Conservation (phyloP, 768 basidiomycete species). For the Suillus subalutaceus region DNA sequence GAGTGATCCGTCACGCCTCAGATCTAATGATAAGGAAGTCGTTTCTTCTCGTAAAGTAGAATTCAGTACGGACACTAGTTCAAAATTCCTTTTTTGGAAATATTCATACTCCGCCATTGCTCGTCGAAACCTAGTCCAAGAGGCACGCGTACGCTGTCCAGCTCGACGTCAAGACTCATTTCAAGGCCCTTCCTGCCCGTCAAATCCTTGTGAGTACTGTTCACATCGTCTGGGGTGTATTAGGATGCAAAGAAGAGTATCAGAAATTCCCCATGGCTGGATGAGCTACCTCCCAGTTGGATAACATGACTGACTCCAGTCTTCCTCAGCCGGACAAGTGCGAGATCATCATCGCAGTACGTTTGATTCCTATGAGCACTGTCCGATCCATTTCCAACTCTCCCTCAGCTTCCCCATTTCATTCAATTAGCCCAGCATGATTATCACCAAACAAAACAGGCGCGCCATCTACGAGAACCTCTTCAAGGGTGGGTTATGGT, state of each 20-base stretch:
- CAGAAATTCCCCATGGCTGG: constrained; percentile 30
- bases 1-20: background rate
- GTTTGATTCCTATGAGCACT: constrained; percentile 16
- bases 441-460: constrained; percentile 95
- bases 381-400: constrained; percentile 6
- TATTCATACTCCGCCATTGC: constrained; percentile 28
- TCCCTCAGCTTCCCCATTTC: constrained; percentile 32
- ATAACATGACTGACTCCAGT: constrained; percentile 32
- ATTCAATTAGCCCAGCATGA: constrained; percentile 65
- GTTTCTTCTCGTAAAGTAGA: background rate
- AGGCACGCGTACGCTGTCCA: constrained; percentile 29
- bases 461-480: constrained; percentile 98
- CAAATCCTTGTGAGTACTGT: constrained; percentile 26
- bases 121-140: constrained; percentile 10
- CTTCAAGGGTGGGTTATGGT: constrained; percentile 90
- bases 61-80: background rate
- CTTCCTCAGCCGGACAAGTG: constrained; percentile 36
- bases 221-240: constrained; percentile 7
- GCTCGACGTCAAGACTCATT: constrained; percentile 41
- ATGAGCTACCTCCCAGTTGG: constrained; percentile 30
- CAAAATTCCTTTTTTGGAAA: background rate
- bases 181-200: constrained; percentile 30
- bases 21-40: background rate
- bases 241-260: constrained; percentile 11
- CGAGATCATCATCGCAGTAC: constrained; percentile 39